Evolutionary conservation across 2,329 filamentous ascomycete species (phyloP).

Genomic region (Claviceps pazoutovae): DNA sequence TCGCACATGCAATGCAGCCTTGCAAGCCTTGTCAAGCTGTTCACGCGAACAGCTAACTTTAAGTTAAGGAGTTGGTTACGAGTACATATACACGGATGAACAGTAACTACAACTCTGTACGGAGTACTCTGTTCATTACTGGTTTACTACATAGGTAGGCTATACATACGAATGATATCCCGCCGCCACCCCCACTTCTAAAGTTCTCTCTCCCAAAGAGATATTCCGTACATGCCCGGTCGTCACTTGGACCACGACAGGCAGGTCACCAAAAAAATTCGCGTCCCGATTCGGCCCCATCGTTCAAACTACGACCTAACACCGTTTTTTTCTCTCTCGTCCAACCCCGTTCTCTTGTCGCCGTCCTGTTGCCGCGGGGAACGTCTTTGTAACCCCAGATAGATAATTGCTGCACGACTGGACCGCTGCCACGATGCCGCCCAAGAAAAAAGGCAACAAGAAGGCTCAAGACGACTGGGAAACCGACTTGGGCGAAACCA

Average conservation of each 20-base stretch:
- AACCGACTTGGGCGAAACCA: conserved; percentile 70
- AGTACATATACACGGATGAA: too few species aligned
- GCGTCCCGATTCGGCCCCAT: background rate
- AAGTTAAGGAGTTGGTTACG: too few species aligned
- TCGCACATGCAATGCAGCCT: too few species aligned
- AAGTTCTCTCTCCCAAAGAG: background rate
- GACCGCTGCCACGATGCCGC: conserved; percentile 52
- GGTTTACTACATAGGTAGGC: too few species aligned
- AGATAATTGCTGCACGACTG: background rate
- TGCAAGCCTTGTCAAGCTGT: too few species aligned
- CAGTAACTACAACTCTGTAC: too few species aligned
- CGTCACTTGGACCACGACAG: background rate
- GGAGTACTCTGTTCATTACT: too few species aligned
- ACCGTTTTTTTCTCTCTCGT: background rate
- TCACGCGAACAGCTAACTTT: too few species aligned
- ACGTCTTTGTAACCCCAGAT: background rate
- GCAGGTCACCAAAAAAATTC: background rate
- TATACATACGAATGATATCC: too few species aligned
- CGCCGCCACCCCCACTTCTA: background rate
- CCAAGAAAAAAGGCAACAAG: conserved; percentile 87
- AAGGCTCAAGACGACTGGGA: conserved; percentile 87
- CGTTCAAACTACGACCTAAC: background rate
- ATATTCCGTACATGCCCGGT: background rate
- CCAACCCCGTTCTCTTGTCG: background rate
- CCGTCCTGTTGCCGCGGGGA: background rate